Conservation (phyloP, 768 basidiomycete species). For the Trametes maxima region DNA sequence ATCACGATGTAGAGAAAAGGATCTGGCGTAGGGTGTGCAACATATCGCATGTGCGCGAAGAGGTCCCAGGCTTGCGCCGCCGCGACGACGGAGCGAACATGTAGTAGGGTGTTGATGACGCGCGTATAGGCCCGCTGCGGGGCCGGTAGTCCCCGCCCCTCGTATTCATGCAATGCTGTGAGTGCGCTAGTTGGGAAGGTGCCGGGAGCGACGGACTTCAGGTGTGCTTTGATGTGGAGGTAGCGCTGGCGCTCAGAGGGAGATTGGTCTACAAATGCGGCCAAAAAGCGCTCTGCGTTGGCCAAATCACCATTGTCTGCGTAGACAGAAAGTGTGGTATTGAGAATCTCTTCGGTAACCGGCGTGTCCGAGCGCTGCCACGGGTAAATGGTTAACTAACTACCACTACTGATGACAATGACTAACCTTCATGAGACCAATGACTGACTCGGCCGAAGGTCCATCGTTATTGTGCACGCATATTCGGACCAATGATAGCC, state of each 20-base stretch:
- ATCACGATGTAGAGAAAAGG: constrained; percentile 75
- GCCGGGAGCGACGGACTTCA: constrained; percentile 50
- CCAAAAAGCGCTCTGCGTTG: constrained; percentile 42
- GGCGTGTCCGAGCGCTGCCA: constrained; percentile 45
- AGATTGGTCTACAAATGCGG: constrained; percentile 21
- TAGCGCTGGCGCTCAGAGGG: constrained; percentile 64
- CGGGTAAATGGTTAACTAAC: background rate
- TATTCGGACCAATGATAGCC: constrained; percentile 19
- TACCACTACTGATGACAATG: background rate
- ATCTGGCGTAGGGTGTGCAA: constrained; percentile 84
- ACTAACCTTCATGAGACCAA: constrained; percentile 57
- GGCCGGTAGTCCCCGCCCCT: constrained; percentile 59
- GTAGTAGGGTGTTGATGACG: constrained; percentile 61
- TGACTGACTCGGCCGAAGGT: constrained; percentile 48
- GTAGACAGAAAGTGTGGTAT: constrained; percentile 51
- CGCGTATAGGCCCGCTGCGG: constrained; percentile 77
- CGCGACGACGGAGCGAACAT: constrained; percentile 44
- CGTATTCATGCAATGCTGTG: constrained; percentile 69
- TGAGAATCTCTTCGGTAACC: constrained; percentile 47
- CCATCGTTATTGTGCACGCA: constrained; percentile 41
- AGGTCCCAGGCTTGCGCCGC: constrained; percentile 91
- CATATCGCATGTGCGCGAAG: constrained; percentile 94
- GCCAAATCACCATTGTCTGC: constrained; percentile 48
- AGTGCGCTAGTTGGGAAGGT: constrained; percentile 66
- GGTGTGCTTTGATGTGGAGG: constrained; percentile 70